Base-by-base conservation (phyloP, 2,329 filamentous ascomycete genomes). In the Emmonsiellopsis sp. region DNA sequence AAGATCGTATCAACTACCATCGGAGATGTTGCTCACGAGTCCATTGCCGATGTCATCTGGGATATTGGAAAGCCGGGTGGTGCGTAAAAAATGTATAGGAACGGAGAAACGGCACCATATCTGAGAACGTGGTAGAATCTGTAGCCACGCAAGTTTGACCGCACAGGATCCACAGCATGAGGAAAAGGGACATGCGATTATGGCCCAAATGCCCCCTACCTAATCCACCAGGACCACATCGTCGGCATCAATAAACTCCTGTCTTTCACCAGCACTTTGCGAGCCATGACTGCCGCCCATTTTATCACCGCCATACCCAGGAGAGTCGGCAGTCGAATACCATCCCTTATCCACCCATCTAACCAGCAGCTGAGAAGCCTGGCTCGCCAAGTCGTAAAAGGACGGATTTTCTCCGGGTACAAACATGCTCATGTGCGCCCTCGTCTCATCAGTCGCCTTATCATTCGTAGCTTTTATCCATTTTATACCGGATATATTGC, bases 401-500 rank as follows among this genome's bases (percentile, higher is more conserved):
- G 65, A 69, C 8, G 72, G 69, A 51, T 77, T 76, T 21, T 74
- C 66, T 43, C 64, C 67, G 13, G 70, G 66, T 17, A 65, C 57
- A 55, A 77, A 77, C 74, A 77, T 77, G 59, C 61, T 72, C 55
- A 70, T 88, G 69, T 97, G 93, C 32, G 92, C 92, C 57, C 74
- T 74, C 0, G 85, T 83, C 74, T 97, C 93, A 61, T 95, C 88
- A 9, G 71, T 74, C 0, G 86, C 88, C 62, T 81, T 82, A 56
- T 94, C 84, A 65, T 97, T 98, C 53, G 90, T 75, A 3, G 83
- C 85, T 62, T 82, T 79, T 57, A 77, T 76, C 86, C 88, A 94
- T 60, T 61, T 77, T 57, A 63, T 81, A 71, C 56, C 78, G 70
- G 58, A 52, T 40, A 60, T 62, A 6, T 58, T 56, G 10, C 57